These are phyloP conservation scores for Hypoxylon sp. DNA, from an alignment of 2,329 filamentous ascomycete species.

Conservation along the genomic window DNA sequence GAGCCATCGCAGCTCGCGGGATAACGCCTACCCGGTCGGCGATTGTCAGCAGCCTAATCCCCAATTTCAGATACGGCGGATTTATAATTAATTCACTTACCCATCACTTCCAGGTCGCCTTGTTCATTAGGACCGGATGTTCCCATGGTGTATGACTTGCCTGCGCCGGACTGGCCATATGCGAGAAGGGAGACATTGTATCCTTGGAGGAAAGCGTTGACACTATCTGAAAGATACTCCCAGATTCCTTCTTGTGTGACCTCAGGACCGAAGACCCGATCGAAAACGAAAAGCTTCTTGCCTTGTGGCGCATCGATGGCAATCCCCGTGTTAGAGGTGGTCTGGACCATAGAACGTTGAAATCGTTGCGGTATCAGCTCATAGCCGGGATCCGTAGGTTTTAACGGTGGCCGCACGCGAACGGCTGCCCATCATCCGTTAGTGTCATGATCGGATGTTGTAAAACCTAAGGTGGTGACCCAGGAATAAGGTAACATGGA, in stretches of 20 bases:
- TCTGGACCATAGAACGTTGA: constrained; percentile 91
- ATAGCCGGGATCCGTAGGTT: constrained; percentile 87
- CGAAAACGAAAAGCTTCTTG: constrained; percentile 95
- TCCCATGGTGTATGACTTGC: constrained; percentile 99
- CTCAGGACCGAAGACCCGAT: constrained; percentile 90
- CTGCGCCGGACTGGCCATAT: constrained; percentile 96
- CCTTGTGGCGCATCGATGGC: constrained; percentile 93
- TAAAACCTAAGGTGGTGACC: constrained; percentile 12
- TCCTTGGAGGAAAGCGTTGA: constrained; percentile 90
- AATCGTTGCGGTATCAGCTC: constrained; percentile 97
- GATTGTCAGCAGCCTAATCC: constrained; percentile 31
- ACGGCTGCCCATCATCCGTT: constrained; percentile 72
- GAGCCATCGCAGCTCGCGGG: constrained; percentile 84
- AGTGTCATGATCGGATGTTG: constrained; percentile 18
- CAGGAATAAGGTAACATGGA: constrained; percentile 50
- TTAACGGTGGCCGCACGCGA: constrained; percentile 89
- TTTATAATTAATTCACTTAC: constrained; percentile 65
- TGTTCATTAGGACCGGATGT: constrained; percentile 90
- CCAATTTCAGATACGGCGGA: neutral
- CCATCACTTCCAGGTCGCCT: constrained; percentile 78
- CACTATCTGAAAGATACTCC: constrained; percentile 93
- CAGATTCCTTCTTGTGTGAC: constrained; percentile 90
- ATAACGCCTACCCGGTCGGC: constrained; percentile 80
- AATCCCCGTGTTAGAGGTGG: constrained; percentile 86
- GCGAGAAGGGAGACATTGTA: constrained; percentile 99